phyloP scores from a whole-genome alignment of 148 eudicot species.

The Agrostemma githago region DNA sequence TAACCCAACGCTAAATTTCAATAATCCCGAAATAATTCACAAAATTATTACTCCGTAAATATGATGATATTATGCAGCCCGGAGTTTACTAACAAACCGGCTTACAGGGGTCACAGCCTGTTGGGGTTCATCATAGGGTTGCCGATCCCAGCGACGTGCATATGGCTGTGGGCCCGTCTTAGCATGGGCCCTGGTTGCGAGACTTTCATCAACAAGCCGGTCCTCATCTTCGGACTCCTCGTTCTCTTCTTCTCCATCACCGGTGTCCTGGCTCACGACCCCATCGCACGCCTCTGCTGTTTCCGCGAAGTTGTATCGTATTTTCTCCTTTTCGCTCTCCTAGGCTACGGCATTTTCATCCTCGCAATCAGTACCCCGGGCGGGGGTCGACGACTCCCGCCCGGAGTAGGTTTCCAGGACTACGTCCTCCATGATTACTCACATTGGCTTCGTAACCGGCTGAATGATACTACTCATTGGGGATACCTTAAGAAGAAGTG shows the following conservation, averaged over 20 bases:
- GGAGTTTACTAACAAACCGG: background rate
- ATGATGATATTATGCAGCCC: too few species aligned
- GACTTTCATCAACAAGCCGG: constrained; percentile 2
- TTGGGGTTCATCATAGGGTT: background rate
- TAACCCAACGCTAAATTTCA: too few species aligned
- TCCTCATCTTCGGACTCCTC: constrained; percentile 6
- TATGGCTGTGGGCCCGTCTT: background rate
- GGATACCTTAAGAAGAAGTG: background rate
- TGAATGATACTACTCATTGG: constrained; percentile 1
- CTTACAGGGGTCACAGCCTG: background rate
- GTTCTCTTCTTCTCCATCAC: constrained; percentile 1
- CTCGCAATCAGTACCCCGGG: constrained; percentile 7
- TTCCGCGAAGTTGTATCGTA: background rate
- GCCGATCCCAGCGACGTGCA: constrained; percentile 11
- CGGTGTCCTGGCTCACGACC: background rate
- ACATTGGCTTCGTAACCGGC: constrained; percentile 7
- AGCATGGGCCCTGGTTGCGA: constrained; percentile 12
- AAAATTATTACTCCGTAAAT: too few species aligned
- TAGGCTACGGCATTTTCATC: constrained; percentile 16
- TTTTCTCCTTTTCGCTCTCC: constrained; percentile 1
- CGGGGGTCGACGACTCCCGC: background rate
- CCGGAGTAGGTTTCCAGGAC: constrained; percentile 7
- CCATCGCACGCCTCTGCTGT: background rate
- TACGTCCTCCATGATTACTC: constrained; percentile 13
- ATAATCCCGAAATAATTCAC: too few species aligned